These are phyloP conservation scores for Rhizopus arrhizus DNA, from an alignment of 371 early-diverging fungal genomes.

Conservation along the genomic window DNA sequence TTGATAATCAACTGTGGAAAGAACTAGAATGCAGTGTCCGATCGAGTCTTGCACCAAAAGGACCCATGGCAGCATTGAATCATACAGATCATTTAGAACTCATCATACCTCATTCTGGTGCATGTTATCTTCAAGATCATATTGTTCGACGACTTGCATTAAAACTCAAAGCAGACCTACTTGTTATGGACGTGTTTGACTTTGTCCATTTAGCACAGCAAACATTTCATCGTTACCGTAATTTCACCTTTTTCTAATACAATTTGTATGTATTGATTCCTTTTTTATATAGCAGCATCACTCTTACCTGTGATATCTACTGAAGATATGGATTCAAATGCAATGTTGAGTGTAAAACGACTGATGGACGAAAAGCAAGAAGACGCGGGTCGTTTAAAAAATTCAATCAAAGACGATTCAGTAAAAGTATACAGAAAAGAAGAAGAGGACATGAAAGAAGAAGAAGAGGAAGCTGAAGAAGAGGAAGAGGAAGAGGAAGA, in stretches of 20 bases:
- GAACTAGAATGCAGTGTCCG: conserved; percentile 30
- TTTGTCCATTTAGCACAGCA: conserved; percentile 48
- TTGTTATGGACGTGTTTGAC: conserved; percentile 53
- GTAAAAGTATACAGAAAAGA: background rate
- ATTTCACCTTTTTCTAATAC: conserved; percentile 8
- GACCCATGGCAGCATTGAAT: conserved; percentile 25
- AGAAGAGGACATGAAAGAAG: conserved; percentile 8
- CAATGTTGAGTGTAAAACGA: conserved; percentile 15
- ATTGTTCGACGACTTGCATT: conserved; percentile 32
- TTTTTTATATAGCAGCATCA: conserved; percentile 8
- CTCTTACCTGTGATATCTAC: conserved; percentile 21
- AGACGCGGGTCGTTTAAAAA: background rate
- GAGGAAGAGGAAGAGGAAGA: conserved; percentile 10
- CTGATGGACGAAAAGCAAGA: conserved; percentile 6
- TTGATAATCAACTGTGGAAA: conserved; percentile 36
- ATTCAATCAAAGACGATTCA: background rate
- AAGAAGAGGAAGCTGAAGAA: conserved; percentile 13
- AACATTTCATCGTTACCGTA: conserved; percentile 30
- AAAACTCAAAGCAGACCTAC: conserved; percentile 33
- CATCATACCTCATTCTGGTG: conserved; percentile 33
- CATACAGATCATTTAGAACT: conserved; percentile 41
- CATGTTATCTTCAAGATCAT: conserved; percentile 43
- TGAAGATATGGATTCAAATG: conserved; percentile 21
- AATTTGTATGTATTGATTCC: background rate
- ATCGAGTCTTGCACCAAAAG: conserved; percentile 38